These are phyloP conservation scores for Cicer judaicum DNA, from an alignment of 306 rosid genomes.

Conservation along the genomic window DNA sequence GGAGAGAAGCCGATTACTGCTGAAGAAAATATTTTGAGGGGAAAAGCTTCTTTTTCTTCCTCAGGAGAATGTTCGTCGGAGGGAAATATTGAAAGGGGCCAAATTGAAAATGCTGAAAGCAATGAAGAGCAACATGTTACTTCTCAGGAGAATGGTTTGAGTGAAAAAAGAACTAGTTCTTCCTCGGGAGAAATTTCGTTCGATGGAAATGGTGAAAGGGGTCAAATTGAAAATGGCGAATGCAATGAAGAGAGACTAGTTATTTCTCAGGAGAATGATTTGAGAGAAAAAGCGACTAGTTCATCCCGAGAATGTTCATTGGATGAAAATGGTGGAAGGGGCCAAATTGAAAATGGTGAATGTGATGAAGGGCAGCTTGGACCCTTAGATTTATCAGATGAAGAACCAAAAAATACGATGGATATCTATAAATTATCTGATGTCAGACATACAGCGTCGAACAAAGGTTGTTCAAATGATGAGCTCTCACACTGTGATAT, in stretches of 20 bases:
- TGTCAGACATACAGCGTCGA: slow-evolving; percentile 44
- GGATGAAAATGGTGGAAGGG: slow-evolving; percentile 44
- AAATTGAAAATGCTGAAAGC: slow-evolving; percentile 37
- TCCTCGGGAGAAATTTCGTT: slow-evolving; percentile 34
- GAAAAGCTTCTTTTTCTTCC: slow-evolving; percentile 15
- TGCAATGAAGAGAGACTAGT: slow-evolving; percentile 9
- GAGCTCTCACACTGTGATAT: slow-evolving; percentile 50
- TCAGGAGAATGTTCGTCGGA: slow-evolving; percentile 34
- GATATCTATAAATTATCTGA: slow-evolving; percentile 44
- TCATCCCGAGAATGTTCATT: slow-evolving; percentile 49
- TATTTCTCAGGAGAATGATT: slow-evolving; percentile 18
- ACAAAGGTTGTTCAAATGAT: slow-evolving; percentile 48
- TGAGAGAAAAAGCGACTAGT: slow-evolving; percentile 40
- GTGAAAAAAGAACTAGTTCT: slow-evolving; percentile 10
- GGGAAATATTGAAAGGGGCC: slow-evolving; percentile 18
- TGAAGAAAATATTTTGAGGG: slow-evolving; percentile 21
- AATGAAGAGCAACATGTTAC: slow-evolving; percentile 17
- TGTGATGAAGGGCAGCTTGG: slow-evolving; percentile 38
- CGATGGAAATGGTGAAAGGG: slow-evolving; percentile 16
- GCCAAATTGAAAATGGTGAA: slow-evolving; percentile 40
- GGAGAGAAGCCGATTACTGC: slow-evolving; percentile 27
- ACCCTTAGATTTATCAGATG: slow-evolving; percentile 38
- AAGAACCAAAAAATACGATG: slow-evolving; percentile 45
- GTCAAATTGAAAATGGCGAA: slow-evolving; percentile 32
- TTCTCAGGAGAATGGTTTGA: slow-evolving; percentile 36